Percentiles rank a stretch among this genome's conserved stretches.
These are phyloP conservation scores for Trichoderma endophyticum DNA, from an alignment of 2,329 filamentous ascomycete genomes.

Conservation along the genomic window DNA sequence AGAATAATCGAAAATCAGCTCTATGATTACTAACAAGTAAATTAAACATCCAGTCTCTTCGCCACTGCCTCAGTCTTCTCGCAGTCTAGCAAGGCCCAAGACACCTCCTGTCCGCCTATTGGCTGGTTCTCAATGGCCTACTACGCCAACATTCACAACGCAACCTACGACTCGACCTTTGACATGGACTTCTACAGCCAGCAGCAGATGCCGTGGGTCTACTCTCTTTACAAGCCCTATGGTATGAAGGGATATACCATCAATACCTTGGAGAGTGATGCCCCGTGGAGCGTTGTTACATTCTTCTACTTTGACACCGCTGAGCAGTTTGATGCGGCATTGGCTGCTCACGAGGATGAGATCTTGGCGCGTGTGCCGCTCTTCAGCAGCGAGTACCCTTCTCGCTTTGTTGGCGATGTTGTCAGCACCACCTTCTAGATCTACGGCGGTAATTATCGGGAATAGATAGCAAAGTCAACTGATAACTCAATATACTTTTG, in stretches of 20 bases:
- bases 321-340: not conserved
- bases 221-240: not conserved
- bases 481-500: not conserved
- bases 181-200: not conserved
- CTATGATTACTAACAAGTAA: not conserved
- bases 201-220: not conserved
- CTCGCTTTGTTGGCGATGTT: not conserved
- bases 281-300: not conserved
- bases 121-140: not conserved
- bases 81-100: not conserved
- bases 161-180: not conserved
- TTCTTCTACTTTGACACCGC: not conserved
- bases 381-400: not conserved
- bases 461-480: not conserved
- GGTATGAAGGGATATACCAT: not conserved
- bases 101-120: not conserved
- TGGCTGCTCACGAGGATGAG: not conserved
- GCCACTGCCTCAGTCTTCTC: not conserved
- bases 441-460: not conserved
- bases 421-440: not conserved
- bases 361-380: not conserved
- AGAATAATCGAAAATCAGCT: not conserved
- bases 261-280: not conserved
- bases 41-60: not conserved
- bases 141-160: not conserved